These are phyloP conservation scores for Discostella stelligeroides DNA, from an alignment of 108 stramenopile species.

Conservation along the genomic window DNA sequence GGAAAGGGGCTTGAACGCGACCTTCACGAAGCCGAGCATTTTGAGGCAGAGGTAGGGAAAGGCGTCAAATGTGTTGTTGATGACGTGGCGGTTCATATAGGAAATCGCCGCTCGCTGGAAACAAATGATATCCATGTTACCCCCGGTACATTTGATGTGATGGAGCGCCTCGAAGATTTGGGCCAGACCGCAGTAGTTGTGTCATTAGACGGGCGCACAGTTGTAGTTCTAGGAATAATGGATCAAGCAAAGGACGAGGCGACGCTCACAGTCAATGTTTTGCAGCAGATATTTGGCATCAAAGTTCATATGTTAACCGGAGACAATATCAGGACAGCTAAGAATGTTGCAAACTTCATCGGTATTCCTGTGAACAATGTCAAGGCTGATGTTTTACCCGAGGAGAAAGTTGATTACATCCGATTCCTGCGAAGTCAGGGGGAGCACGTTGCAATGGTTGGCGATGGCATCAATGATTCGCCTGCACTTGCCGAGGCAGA, in stretches of 20 bases:
- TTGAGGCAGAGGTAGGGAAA: constrained; percentile 71
- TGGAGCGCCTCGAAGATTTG: constrained; percentile 69
- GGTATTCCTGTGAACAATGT: constrained; percentile 74
- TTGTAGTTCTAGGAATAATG: constrained; percentile 76
- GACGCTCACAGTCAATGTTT: constrained; percentile 57
- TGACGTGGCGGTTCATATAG: constrained; percentile 62
- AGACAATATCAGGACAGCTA: constrained; percentile 76
- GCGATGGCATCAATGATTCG: constrained; percentile 82
- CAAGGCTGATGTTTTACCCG: constrained; percentile 89
- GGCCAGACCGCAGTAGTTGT: constrained; percentile 88
- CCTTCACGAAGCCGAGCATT: constrained; percentile 29
- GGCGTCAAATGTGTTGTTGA: constrained; percentile 75
- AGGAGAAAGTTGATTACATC: constrained; percentile 75
- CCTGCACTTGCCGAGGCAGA: constrained; percentile 83
- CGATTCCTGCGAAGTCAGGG: constrained; percentile 70
- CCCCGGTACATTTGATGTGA: constrained; percentile 50
- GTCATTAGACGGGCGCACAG: constrained; percentile 66
- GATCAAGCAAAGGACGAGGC: constrained; percentile 80
- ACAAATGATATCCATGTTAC: constrained; percentile 49
- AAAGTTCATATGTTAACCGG: constrained; percentile 86
- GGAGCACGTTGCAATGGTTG: constrained; percentile 84
- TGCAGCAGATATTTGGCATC: constrained; percentile 58
- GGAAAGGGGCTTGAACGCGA: constrained; percentile 35
- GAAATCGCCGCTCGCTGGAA: constrained; percentile 74
- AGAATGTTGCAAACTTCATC: constrained; percentile 65